Percentiles rank a stretch among this genome's conserved stretches.
These are phyloP conservation scores for Alternaria angustiovoidea DNA, from an alignment of 2,329 filamentous ascomycete genomes.

Conservation along the genomic window DNA sequence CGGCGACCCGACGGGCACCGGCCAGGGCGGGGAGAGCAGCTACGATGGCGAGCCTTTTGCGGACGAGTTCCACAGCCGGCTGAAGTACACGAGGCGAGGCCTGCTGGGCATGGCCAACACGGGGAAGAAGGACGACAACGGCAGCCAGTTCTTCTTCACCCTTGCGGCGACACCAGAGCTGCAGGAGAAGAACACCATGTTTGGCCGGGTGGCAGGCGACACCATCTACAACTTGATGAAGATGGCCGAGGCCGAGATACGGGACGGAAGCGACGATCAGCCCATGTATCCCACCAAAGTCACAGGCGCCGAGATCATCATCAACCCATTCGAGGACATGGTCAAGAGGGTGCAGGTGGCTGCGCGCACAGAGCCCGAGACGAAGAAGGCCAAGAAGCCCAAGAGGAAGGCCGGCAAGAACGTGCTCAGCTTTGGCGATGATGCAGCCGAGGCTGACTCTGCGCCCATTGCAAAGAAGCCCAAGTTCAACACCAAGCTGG, in stretches of 20 bases:
- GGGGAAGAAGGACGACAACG: slow-evolving; percentile 78
- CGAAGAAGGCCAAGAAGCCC: slow-evolving; percentile 57
- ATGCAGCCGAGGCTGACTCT: slow-evolving; percentile 63
- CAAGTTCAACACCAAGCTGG: slow-evolving; percentile 80
- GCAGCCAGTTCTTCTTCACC: slow-evolving; percentile 97
- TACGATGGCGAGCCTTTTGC: slow-evolving; percentile 83
- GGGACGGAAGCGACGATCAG: slow-evolving; percentile 77
- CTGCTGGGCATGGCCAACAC: slow-evolving; percentile 97
- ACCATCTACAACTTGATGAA: slow-evolving; percentile 96
- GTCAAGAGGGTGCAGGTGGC: slow-evolving; percentile 70
- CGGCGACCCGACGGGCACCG: slow-evolving; percentile 92
- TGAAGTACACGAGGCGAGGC: slow-evolving; percentile 92
- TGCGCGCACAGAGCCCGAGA: slow-evolving; percentile 56
- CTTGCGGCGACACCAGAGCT: slow-evolving; percentile 83
- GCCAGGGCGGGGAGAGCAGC: slow-evolving; percentile 89
- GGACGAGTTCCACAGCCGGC: slow-evolving; percentile 89
- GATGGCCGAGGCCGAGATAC: slow-evolving; percentile 87
- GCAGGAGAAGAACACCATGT: slow-evolving; percentile 89
- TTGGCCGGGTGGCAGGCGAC: slow-evolving; percentile 89
- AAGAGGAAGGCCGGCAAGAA: slow-evolving; percentile 80
- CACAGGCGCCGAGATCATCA: slow-evolving; percentile 74
- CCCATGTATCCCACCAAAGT: slow-evolving; percentile 88
- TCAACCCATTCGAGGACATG: slow-evolving; percentile 86
- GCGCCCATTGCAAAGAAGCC: slow-evolving; percentile 73
- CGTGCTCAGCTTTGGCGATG: slow-evolving; percentile 79